phyloP scores from a whole-genome alignment of 345 rosid genomes.

The Rhizophora apiculata region DNA sequence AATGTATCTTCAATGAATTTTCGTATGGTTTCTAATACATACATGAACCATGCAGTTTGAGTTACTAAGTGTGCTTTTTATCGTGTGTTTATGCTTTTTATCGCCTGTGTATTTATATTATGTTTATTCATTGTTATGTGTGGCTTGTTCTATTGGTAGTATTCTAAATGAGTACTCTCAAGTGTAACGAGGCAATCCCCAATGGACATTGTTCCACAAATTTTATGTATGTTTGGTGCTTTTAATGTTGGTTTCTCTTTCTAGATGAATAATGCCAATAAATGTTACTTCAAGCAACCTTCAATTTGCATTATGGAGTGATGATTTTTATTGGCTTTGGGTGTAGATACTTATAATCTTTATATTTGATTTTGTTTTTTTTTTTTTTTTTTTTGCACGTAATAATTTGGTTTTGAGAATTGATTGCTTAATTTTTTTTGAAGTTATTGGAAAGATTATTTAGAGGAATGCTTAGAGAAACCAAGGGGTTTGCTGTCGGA shows the following conservation, averaged over 20 bases:
- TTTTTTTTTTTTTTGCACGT: neutral
- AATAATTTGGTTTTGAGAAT: neutral
- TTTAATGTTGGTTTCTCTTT: no score
- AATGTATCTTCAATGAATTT: neutral
- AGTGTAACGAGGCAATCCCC: no score
- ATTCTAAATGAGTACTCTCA: no score
- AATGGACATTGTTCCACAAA: no score
- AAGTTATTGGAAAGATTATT: conserved; percentile 91
- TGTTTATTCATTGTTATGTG: conserved; percentile 71
- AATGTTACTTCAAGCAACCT: no score
- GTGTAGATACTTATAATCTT: neutral
- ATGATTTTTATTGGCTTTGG: no score
- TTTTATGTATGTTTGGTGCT: no score
- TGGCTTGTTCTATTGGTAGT: no score
- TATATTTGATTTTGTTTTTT: no score
- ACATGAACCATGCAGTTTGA: conserved; percentile 58
- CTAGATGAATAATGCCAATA: no score
- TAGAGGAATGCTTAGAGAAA: conserved; percentile 82
- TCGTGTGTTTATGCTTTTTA: conserved; percentile 53
- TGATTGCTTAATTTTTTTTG: conserved; percentile 10
- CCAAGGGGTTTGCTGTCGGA: conserved; percentile 45
- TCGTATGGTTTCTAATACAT: neutral
- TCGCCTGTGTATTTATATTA: neutral
- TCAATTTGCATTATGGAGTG: no score
- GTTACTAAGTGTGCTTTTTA: conserved; percentile 87